A percentile compares a stretch with the other conserved stretches of the same genome.
Conservation (phyloP, 306 rosid species). For the Luffa aegyptiaca region DNA sequence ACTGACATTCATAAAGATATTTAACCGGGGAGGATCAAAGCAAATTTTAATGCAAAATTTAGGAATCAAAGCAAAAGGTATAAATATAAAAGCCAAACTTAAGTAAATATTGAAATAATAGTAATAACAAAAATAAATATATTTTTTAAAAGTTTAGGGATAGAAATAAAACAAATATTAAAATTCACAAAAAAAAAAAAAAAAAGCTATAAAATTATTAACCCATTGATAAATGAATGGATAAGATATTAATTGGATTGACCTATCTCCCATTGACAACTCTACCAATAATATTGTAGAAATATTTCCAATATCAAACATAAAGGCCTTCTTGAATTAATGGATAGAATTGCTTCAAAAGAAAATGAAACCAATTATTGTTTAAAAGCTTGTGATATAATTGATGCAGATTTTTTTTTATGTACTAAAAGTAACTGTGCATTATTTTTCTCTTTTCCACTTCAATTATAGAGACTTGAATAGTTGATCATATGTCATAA, state of each 20-base stretch:
- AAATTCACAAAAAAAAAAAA: too few species aligned
- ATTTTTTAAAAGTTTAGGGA: too few species aligned
- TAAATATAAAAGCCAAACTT: too few species aligned
- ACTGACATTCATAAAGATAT: too few species aligned
- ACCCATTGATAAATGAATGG: neutral
- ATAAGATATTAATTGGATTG: neutral
- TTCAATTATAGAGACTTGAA: neutral
- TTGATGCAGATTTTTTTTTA: neutral
- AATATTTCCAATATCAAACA: neutral
- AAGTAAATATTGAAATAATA: too few species aligned
- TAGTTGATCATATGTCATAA: neutral
- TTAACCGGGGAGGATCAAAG: too few species aligned
- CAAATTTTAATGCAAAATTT: too few species aligned
- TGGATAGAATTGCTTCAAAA: neutral
- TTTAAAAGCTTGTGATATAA: neutral
- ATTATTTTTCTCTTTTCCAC: neutral
- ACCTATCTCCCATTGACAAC: neutral
- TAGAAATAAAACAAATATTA: too few species aligned
- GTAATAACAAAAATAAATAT: too few species aligned
- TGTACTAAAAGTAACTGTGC: neutral
- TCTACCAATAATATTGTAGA: neutral
- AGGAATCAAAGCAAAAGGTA: too few species aligned
- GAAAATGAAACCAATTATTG: neutral
- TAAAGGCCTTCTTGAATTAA: neutral
- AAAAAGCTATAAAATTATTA: neutral